These are phyloP conservation scores for Allantophomopsis lycopodina DNA, from an alignment of 2,329 filamentous ascomycete genomes.

Conservation along the genomic window DNA sequence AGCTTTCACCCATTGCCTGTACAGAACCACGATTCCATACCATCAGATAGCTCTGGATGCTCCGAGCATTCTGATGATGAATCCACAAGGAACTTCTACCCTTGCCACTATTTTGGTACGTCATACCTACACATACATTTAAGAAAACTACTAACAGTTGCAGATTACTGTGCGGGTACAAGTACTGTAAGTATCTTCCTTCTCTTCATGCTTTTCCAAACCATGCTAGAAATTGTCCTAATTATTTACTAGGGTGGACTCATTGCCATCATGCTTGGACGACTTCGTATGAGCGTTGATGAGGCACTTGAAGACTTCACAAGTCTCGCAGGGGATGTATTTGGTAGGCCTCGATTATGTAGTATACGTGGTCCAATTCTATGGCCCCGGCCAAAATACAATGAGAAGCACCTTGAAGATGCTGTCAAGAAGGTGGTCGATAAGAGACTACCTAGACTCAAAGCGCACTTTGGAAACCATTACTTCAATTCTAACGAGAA, in stretches of 20 bases:
- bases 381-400: background rate
- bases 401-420: background rate
- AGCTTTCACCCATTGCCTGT: background rate
- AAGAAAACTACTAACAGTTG: background rate
- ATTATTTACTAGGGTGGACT: too few relatives aligned
- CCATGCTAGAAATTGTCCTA: too few relatives aligned
- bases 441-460: background rate
- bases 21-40: too few relatives aligned
- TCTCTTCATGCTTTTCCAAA: too few relatives aligned
- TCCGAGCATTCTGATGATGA: too few relatives aligned
- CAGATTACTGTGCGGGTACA: background rate
- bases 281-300: constrained; percentile 20
- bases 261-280: constrained; percentile 23
- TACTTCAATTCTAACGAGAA: too few relatives aligned
- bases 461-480: too few relatives aligned
- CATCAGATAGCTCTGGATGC: too few relatives aligned
- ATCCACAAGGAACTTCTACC: background rate
- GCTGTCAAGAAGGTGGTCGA: background rate
- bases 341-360: background rate
- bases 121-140: too few relatives aligned
- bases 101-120: background rate
- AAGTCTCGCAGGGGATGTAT: background rate
- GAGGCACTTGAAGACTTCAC: constrained; percentile 5
- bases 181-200: too few relatives aligned
- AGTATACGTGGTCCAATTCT: background rate